Percentiles rank a stretch among this genome's conserved stretches.
phyloP scores from a whole-genome alignment of 2,329 filamentous ascomycete genomes.

The Balansia obtecta region DNA sequence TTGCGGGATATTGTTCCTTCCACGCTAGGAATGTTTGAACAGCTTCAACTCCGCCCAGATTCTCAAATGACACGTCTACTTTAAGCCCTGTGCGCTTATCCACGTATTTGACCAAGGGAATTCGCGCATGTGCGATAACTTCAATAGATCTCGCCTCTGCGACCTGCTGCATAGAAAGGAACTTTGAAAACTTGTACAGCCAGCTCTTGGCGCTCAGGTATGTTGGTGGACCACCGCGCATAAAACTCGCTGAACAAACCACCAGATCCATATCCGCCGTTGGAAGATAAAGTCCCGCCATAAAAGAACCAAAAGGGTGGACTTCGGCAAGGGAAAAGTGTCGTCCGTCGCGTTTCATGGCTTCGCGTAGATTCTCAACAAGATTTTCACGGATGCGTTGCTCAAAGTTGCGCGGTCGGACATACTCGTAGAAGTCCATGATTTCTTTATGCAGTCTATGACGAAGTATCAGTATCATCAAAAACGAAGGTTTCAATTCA shows the following conservation, averaged over 20 bases:
- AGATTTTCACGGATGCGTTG: slow-evolving; percentile 61
- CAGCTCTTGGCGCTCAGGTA: slow-evolving; percentile 38
- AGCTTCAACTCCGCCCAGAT: slow-evolving; percentile 66
- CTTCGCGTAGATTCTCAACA: slow-evolving; percentile 51
- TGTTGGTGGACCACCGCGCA: slow-evolving; percentile 36
- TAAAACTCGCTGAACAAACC: slow-evolving; percentile 50
- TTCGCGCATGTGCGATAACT: slow-evolving; percentile 63
- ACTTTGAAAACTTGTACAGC: slow-evolving; percentile 49
- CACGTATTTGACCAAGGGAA: slow-evolving; percentile 85
- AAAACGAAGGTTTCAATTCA: background rate
- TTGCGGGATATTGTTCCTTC: slow-evolving; percentile 67
- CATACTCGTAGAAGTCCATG: slow-evolving; percentile 75
- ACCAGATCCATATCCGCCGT: slow-evolving; percentile 92
- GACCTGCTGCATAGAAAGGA: slow-evolving; percentile 44
- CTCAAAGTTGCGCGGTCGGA: slow-evolving; percentile 67
- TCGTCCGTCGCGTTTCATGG: slow-evolving; percentile 37
- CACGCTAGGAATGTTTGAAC: slow-evolving; percentile 70
- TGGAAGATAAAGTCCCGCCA: slow-evolving; percentile 59
- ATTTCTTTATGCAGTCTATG: slow-evolving; percentile 78
- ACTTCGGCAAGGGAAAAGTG: slow-evolving; percentile 51
- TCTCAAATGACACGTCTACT: slow-evolving; percentile 93
- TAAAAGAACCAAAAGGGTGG: slow-evolving; percentile 83
- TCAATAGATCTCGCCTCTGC: slow-evolving; percentile 47
- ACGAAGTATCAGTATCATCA: background rate
- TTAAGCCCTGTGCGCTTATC: slow-evolving; percentile 67